A percentile compares a stretch with the other conserved stretches of the same genome.
These are phyloP conservation scores for Wallacemonas collosoma DNA, from an alignment of 208 protist species.

Conservation along the genomic window DNA sequence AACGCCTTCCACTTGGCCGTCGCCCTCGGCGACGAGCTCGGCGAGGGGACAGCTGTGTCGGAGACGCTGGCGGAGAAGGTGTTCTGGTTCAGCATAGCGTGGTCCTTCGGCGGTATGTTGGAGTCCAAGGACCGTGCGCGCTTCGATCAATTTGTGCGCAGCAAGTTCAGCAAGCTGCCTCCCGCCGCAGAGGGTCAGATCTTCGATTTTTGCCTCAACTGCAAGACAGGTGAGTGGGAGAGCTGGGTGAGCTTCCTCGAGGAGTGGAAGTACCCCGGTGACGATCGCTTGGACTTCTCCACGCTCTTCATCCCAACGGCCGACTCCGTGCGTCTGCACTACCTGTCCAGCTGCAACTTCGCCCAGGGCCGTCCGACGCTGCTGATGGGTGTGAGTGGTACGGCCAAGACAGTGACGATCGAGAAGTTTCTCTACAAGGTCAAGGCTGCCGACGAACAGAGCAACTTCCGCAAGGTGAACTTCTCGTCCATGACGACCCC, in stretches of 20 bases:
- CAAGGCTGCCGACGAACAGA: slow-evolving; percentile 72
- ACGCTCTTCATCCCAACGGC: slow-evolving; percentile 97
- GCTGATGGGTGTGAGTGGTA: slow-evolving; percentile 94
- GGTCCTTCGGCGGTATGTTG: slow-evolving; percentile 95
- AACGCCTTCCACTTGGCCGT: slow-evolving; percentile 93
- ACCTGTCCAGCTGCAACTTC: slow-evolving; percentile 90
- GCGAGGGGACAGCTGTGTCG: slow-evolving; percentile 74
- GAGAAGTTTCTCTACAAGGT: slow-evolving; percentile 92
- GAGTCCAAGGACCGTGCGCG: slow-evolving; percentile 92
- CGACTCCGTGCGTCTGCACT: slow-evolving; percentile 95
- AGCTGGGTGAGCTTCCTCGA: slow-evolving; percentile 86
- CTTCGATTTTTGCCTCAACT: slow-evolving; percentile 96
- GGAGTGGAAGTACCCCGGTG: slow-evolving; percentile 93
- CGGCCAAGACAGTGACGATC: slow-evolving; percentile 95
- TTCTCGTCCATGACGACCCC: slow-evolving; percentile 94
- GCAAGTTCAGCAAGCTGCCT: slow-evolving; percentile 71
- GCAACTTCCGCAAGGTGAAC: slow-evolving; percentile 94
- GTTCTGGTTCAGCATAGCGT: slow-evolving; percentile 94
- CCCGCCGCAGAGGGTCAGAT: slow-evolving; percentile 75
- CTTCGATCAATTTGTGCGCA: slow-evolving; percentile 93
- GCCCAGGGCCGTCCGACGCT: slow-evolving; percentile 85
- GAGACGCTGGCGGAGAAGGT: slow-evolving; percentile 90
- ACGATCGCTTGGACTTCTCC: slow-evolving; percentile 93
- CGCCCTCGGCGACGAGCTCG: slow-evolving; percentile 82
- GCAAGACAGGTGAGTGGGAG: slow-evolving; percentile 89